Conservation (phyloP, 129 eudicot genomes). For the Heracleum sosnowskyi region DNA sequence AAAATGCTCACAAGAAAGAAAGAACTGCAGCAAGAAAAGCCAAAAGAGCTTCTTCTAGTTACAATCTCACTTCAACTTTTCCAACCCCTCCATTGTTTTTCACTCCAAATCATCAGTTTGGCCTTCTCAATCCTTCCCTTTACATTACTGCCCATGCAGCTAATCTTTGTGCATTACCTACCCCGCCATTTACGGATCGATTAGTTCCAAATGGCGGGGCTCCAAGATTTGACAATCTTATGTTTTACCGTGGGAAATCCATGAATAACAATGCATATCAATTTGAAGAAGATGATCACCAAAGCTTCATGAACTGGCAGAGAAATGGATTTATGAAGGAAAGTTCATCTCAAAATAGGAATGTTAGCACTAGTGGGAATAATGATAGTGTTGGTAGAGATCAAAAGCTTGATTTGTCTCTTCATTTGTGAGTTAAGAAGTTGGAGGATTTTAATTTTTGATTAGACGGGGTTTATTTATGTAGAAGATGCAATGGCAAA, state of each 20-base stretch:
- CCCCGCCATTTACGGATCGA: slow-evolving; percentile 27
- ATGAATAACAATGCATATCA: slow-evolving; percentile 32
- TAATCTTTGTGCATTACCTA: slow-evolving; percentile 39
- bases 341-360: neutral
- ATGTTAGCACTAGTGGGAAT: slow-evolving; percentile 8
- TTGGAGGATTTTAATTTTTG: neutral
- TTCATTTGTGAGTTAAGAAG: slow-evolving; percentile 34
- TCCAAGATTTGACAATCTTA: slow-evolving; percentile 38
- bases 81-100: slow-evolving; percentile 47
- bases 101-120: slow-evolving; percentile 43
- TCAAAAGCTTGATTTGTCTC: slow-evolving; percentile 54
- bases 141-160: slow-evolving; percentile 57
- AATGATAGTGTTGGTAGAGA: slow-evolving; percentile 17
- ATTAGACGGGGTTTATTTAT: neutral
- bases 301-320: slow-evolving; percentile 34
- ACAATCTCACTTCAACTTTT: slow-evolving; percentile 23
- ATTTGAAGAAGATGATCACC: slow-evolving; percentile 41
- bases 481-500: neutral
- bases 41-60: slow-evolving; percentile 40
- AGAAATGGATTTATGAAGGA: slow-evolving; percentile 15
- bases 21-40: slow-evolving; percentile 61
- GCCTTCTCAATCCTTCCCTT: slow-evolving; percentile 42
- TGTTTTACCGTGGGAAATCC: slow-evolving; percentile 35
- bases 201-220: slow-evolving; percentile 49
- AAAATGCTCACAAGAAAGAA: slow-evolving; percentile 89